Evolutionary conservation across 169 alveolate genomes (phyloP).

Genomic region (Plasmodium gallinaceum): DNA sequence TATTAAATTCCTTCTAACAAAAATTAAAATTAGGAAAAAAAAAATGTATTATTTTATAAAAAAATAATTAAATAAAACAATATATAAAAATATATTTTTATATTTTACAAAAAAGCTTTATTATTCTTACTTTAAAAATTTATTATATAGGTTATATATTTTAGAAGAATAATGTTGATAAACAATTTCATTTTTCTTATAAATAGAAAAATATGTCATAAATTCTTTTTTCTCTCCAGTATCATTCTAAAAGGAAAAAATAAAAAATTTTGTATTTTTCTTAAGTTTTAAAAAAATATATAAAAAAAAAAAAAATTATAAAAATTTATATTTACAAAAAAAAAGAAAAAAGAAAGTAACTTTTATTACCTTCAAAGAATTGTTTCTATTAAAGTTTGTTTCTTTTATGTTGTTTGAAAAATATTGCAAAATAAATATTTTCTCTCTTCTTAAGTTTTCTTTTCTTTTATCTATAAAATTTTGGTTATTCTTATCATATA

Average conservation of each 20-base stretch:
- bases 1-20: conserved; percentile 7
- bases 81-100: not conserved
- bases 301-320: not conserved
- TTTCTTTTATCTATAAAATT: not conserved
- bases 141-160: not conserved
- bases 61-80: not conserved
- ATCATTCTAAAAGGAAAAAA: not conserved
- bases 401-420: not conserved
- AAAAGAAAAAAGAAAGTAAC: too few relatives aligned
- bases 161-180: not conserved
- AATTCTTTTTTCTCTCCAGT: not conserved
- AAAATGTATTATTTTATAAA: not conserved
- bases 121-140: conserved; percentile 9
- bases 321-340: not conserved
- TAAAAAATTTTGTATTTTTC: too few relatives aligned
- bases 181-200: conserved; percentile 9
- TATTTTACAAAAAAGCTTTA: not conserved
- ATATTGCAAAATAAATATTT: not conserved
- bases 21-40: not conserved
- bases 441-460: conserved; percentile 2
- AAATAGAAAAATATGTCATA: conserved; percentile 18
- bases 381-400: not conserved
- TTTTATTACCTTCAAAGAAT: not conserved
- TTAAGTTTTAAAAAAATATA: not conserved
- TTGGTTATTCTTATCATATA: conserved; percentile 13